These are phyloP conservation scores for Berberis vulgaris DNA, from an alignment of 164 flowering plant genomes.

Conservation along the genomic window DNA sequence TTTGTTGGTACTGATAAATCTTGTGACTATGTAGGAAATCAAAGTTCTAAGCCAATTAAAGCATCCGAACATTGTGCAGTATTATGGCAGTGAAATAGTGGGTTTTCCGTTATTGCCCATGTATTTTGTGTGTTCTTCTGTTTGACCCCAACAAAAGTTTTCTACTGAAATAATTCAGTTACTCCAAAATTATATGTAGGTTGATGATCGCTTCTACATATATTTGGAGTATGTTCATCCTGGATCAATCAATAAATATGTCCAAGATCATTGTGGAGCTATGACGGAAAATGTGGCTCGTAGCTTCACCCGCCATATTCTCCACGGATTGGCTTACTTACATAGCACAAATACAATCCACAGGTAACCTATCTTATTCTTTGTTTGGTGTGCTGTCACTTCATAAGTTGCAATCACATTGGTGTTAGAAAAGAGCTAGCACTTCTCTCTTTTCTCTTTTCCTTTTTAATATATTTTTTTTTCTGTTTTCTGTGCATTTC, in stretches of 20 bases:
- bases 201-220: slow-evolving; percentile 67
- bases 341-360: slow-evolving; percentile 81
- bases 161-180: not conserved
- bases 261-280: slow-evolving; percentile 85
- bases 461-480: too few species aligned
- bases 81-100: slow-evolving; percentile 95
- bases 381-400: too few species aligned
- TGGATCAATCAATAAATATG: slow-evolving; percentile 80
- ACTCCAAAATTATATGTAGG: slow-evolving; percentile 29
- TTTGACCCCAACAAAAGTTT: slow-evolving; percentile 1
- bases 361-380: slow-evolving; percentile 33
- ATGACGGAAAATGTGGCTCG: slow-evolving; percentile 83
- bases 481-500: too few species aligned
- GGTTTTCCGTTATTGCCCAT: slow-evolving; percentile 4
- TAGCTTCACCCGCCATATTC: slow-evolving; percentile 84
- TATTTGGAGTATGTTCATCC: slow-evolving; percentile 91
- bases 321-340: slow-evolving; percentile 83
- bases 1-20: not conserved
- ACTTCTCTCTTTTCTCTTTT: too few species aligned
- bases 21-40: slow-evolving; percentile 62
- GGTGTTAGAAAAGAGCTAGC: too few species aligned
- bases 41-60: slow-evolving; percentile 76
- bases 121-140: not conserved
- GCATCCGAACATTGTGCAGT: slow-evolving; percentile 96
- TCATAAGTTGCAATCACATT: too few species aligned